phyloP scores from a whole-genome alignment of 2,329 filamentous ascomycete genomes.

The Onygenales sp. region DNA sequence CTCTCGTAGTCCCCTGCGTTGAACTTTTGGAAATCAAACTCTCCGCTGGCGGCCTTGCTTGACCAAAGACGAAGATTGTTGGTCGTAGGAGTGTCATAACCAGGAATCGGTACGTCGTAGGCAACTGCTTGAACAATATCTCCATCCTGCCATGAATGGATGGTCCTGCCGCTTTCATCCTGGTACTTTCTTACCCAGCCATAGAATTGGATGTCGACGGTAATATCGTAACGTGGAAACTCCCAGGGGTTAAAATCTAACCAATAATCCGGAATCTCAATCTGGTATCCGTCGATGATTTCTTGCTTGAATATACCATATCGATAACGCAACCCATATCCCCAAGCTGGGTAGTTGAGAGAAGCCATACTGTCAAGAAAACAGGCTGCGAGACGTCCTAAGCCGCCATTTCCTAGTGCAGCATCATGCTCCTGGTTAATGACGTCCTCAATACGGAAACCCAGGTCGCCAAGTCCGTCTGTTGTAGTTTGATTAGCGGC shows the following conservation, averaged over 20 bases:
- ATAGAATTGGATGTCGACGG: constrained; percentile 95
- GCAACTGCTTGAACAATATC: constrained; percentile 88
- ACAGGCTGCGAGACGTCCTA: constrained; percentile 89
- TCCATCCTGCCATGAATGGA: constrained; percentile 78
- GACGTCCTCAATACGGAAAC: constrained; percentile 94
- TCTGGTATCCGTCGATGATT: constrained; percentile 94
- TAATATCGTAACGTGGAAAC: constrained; percentile 90
- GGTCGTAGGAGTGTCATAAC: constrained; percentile 78
- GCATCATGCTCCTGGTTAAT: constrained; percentile 93
- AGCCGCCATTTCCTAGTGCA: constrained; percentile 87
- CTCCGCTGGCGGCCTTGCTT: constrained; percentile 90
- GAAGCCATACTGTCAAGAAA: constrained; percentile 94
- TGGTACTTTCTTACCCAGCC: constrained; percentile 66
- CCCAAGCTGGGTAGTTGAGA: constrained; percentile 93
- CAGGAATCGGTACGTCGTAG: constrained; percentile 87
- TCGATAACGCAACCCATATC: constrained; percentile 88
- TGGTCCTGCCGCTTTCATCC: constrained; percentile 66
- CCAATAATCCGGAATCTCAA: constrained; percentile 98
- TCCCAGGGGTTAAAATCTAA: constrained; percentile 99
- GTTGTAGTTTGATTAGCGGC: constrained; percentile 9
- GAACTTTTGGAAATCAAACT: constrained; percentile 99
- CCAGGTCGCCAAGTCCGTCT: constrained; percentile 76
- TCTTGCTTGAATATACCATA: constrained; percentile 99
- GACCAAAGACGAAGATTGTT: constrained; percentile 98
- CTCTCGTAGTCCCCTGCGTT: constrained; percentile 97